phyloP scores from a whole-genome alignment of 495 filamentous ascomycete species.

The Penicillium angulare region DNA sequence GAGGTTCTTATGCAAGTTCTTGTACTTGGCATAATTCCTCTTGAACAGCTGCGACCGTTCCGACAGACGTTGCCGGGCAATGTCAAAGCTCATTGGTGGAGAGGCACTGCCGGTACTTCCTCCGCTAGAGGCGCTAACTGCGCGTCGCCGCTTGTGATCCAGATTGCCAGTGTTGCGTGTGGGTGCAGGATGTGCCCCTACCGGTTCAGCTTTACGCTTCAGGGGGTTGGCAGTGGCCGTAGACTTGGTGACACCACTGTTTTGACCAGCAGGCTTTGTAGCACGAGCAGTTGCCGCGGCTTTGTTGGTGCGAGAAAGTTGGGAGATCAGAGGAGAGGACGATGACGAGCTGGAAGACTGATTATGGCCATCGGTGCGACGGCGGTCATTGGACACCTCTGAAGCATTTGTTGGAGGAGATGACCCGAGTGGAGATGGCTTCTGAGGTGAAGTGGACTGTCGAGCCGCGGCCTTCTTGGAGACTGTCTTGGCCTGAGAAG shows the following conservation, averaged over 20 bases:
- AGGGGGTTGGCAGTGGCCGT: slow-evolving; percentile 30
- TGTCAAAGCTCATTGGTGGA: slow-evolving; percentile 43
- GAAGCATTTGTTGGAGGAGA: slow-evolving; percentile 77
- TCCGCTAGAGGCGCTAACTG: slow-evolving; percentile 42
- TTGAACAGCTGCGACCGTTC: slow-evolving; percentile 62
- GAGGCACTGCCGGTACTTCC: slow-evolving; percentile 49
- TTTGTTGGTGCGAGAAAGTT: slow-evolving; percentile 32
- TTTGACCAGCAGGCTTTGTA: slow-evolving; percentile 18
- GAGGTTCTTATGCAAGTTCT: slow-evolving; percentile 58
- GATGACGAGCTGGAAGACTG: slow-evolving; percentile 45
- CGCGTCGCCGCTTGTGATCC: slow-evolving; percentile 47
- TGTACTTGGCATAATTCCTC: slow-evolving; percentile 61
- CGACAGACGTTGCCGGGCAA: slow-evolving; percentile 40
- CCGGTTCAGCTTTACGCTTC: slow-evolving; percentile 49
- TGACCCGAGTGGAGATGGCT: slow-evolving; percentile 70
- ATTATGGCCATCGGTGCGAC: slow-evolving; percentile 41
- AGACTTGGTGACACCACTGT: slow-evolving; percentile 30
- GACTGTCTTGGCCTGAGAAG: slow-evolving; percentile 27
- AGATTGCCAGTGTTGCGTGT: slow-evolving; percentile 34
- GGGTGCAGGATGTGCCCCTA: slow-evolving; percentile 26
- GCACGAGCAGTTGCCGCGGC: slow-evolving; percentile 4
- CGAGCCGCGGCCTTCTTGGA: slow-evolving; percentile 43
- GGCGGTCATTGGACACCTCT: slow-evolving; percentile 46
- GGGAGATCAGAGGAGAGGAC: slow-evolving; percentile 43
- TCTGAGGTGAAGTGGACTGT: slow-evolving; percentile 56